These are phyloP conservation scores for Lasiosphaeris hirsuta DNA, from an alignment of 495 filamentous ascomycete species.

Conservation along the genomic window DNA sequence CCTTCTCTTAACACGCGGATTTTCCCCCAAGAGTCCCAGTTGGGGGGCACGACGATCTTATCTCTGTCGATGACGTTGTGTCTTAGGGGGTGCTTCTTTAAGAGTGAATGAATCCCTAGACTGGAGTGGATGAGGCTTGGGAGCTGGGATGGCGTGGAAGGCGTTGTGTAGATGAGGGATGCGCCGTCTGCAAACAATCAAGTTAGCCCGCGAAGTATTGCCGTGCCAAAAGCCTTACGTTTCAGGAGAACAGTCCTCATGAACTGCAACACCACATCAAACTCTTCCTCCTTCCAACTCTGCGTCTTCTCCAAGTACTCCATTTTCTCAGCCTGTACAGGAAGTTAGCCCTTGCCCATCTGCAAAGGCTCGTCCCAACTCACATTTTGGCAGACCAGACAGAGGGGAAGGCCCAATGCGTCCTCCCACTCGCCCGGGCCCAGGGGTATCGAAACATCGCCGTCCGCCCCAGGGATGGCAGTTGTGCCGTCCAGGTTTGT, in stretches of 20 bases:
- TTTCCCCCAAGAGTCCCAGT: slow-evolving; percentile 99
- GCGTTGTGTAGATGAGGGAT: slow-evolving; percentile 85
- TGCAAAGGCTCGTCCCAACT: slow-evolving; percentile 22
- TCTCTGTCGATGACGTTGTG: slow-evolving; percentile 96
- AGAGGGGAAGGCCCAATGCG: slow-evolving; percentile 80
- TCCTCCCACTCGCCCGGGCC: slow-evolving; percentile 96
- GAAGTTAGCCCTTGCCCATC: slow-evolving; percentile 23
- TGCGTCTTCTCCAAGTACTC: slow-evolving; percentile 81
- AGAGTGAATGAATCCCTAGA: slow-evolving; percentile 82
- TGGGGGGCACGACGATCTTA: slow-evolving; percentile 87
- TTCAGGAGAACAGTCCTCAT: slow-evolving; percentile 80
- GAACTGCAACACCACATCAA: slow-evolving; percentile 87
- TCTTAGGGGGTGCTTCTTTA: slow-evolving; percentile 79
- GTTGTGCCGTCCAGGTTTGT: slow-evolving; percentile 48
- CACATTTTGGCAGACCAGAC: slow-evolving; percentile 92
- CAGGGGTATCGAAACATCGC: slow-evolving; percentile 68
- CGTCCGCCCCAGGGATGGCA: slow-evolving; percentile 44
- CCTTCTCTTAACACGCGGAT: slow-evolving; percentile 91
- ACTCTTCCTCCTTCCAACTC: slow-evolving; percentile 89
- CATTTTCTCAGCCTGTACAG: slow-evolving; percentile 75
- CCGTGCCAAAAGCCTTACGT: slow-evolving; percentile 52
- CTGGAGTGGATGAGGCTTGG: slow-evolving; percentile 82
- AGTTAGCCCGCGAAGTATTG: slow-evolving; percentile 17
- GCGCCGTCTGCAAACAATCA: slow-evolving; percentile 63
- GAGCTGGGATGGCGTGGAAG: slow-evolving; percentile 72